These are phyloP conservation scores for Rubroboletus satanas DNA, from an alignment of 768 basidiomycete genomes.

Conservation along the genomic window DNA sequence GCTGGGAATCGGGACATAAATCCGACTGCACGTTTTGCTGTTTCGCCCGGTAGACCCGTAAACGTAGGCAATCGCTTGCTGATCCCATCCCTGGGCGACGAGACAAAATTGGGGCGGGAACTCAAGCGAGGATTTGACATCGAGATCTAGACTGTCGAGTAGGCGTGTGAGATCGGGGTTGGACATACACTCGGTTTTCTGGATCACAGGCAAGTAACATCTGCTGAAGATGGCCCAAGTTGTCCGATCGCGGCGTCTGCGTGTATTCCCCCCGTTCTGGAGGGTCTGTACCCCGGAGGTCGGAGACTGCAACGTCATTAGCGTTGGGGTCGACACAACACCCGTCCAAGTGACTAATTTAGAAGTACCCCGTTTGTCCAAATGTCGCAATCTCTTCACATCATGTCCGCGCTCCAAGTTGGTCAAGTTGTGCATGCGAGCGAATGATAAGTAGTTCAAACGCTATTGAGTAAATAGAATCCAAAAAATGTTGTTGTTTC, in stretches of 20 bases:
- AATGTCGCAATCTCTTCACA: slow-evolving; percentile 1
- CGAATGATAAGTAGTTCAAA: background rate
- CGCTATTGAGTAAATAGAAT: background rate
- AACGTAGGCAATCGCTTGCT: slow-evolving; percentile 15
- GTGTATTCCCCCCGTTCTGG: slow-evolving; percentile 14
- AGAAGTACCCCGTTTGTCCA: slow-evolving; percentile 15
- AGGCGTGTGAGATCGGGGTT: slow-evolving; percentile 16
- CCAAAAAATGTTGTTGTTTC: slow-evolving; percentile 14
- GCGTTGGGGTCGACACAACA: slow-evolving; percentile 12
- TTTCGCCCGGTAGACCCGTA: slow-evolving; percentile 19
- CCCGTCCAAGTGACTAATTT: slow-evolving; percentile 10
- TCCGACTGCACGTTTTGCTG: slow-evolving; percentile 19
- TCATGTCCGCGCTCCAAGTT: slow-evolving; percentile 10
- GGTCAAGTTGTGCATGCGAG: background rate
- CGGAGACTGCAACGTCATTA: slow-evolving; percentile 14
- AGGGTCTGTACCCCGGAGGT: slow-evolving; percentile 12
- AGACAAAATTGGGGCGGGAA: slow-evolving; percentile 25
- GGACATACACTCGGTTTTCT: background rate
- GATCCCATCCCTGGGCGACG: slow-evolving; percentile 17
- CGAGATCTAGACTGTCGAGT: slow-evolving; percentile 23
- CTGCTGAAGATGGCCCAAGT: background rate
- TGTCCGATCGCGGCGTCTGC: slow-evolving; percentile 5
- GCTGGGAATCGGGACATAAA: slow-evolving; percentile 22
- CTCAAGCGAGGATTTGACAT: slow-evolving; percentile 28
- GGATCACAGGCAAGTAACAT: background rate